These are phyloP conservation scores for Ophiobolus disseminans DNA, from an alignment of 2,329 filamentous ascomycete genomes.

Conservation along the genomic window DNA sequence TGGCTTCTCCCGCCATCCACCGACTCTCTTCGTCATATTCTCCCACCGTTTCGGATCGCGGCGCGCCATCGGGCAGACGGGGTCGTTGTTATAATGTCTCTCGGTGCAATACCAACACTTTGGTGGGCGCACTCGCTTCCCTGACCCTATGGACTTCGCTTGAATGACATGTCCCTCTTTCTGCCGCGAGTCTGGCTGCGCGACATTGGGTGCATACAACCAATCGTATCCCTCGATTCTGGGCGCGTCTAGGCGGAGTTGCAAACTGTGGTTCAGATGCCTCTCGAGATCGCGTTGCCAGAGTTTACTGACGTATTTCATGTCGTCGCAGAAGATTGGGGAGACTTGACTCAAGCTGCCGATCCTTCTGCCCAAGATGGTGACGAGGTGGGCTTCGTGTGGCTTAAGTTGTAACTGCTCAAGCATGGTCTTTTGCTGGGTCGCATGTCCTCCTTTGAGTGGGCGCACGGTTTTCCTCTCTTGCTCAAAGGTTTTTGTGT, in stretches of 20 bases:
- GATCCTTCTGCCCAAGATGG: constrained; percentile 5
- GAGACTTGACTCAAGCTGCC: constrained; percentile 13
- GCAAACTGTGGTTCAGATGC: background rate
- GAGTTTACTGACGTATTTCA: constrained; percentile 13
- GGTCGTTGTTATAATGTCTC: constrained; percentile 13
- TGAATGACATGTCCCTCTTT: background rate
- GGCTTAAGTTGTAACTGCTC: background rate
- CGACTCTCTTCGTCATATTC: constrained; percentile 1
- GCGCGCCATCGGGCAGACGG: constrained; percentile 11
- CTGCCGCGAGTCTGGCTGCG: background rate
- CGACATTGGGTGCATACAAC: background rate
- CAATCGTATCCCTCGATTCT: background rate
- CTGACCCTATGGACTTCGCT: background rate
- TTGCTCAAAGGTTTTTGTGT: background rate
- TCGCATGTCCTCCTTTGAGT: background rate
- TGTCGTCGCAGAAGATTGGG: constrained; percentile 12
- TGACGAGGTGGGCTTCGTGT: background rate
- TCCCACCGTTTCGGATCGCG: background rate
- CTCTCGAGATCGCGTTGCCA: constrained; percentile 11
- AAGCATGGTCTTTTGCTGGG: background rate
- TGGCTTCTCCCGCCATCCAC: background rate
- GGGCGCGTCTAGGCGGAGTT: background rate
- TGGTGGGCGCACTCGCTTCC: background rate
- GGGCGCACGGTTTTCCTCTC: background rate
- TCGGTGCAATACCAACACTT: constrained; percentile 25